Conservation (phyloP, 1,139 yeast genomes). For the Pichia kudriavzevii region DNA sequence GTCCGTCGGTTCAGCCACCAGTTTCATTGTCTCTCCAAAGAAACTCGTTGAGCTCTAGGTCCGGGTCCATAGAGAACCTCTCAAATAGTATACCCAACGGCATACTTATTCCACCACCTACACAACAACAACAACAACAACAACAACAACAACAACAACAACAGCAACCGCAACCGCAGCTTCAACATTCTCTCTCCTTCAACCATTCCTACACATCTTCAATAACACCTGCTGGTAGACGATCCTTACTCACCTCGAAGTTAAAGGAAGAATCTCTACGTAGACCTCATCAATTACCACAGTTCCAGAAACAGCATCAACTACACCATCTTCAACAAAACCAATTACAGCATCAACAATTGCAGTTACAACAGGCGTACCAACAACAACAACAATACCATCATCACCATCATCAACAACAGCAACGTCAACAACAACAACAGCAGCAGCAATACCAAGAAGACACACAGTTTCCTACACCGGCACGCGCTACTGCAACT, state of each 20-base stretch:
- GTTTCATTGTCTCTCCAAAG: conserved; percentile 17
- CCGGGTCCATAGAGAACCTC: conserved; percentile 22
- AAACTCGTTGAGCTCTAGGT: conserved; percentile 22
- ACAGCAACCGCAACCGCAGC: conserved; percentile 12
- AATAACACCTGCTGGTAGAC: conserved; percentile 23
- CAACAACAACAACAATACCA: conserved; percentile 9
- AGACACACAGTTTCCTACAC: conserved; percentile 18
- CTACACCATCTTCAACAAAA: conserved; percentile 1
- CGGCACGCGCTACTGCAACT: conserved; percentile 42
- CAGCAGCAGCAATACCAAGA: not conserved
- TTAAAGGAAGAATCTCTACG: conserved; percentile 6
- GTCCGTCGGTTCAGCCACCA: conserved; percentile 27
- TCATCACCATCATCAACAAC: conserved; percentile 9
- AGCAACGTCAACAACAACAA: conserved; percentile 11
- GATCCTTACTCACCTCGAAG: conserved; percentile 27
- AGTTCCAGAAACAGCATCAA: not conserved
- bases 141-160: conserved; percentile 14
- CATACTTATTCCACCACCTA: conserved; percentile 7
- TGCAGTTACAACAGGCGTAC: conserved; percentile 7
- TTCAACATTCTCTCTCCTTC: too few species aligned
- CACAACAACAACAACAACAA: conserved; percentile 8
- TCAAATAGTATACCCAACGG: conserved; percentile 2
- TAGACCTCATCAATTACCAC: not conserved
- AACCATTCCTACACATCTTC: conserved; percentile 20
- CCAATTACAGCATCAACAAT: not conserved